phyloP scores from a whole-genome alignment of 371 early-diverging fungal genomes.

The Gilbertella persicaria region DNA sequence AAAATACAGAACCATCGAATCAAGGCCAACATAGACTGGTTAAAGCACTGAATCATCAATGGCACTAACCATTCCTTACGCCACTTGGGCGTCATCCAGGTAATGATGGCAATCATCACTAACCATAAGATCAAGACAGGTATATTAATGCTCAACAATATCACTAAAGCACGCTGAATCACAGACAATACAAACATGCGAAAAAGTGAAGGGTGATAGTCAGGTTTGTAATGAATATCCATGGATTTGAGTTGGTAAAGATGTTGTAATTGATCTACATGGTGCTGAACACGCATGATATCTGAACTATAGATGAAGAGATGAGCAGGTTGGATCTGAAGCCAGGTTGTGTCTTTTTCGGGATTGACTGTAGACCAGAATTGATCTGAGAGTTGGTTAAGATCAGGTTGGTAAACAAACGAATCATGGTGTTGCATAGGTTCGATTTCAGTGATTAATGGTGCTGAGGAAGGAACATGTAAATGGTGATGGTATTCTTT shows the following conservation, averaged over 20 bases:
- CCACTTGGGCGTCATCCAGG: conserved; percentile 39
- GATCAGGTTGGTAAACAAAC: conserved; percentile 11
- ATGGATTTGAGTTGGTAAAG: conserved; percentile 19
- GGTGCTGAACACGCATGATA: neutral
- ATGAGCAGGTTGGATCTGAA: conserved; percentile 26
- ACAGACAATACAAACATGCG: conserved; percentile 18
- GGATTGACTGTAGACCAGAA: conserved; percentile 41
- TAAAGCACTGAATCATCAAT: conserved; percentile 13
- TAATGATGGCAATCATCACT: conserved; percentile 31
- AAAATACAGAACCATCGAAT: conserved; percentile 2
- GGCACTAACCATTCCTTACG: conserved; percentile 35
- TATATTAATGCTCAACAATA: conserved; percentile 25
- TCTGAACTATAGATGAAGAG: conserved; percentile 16
- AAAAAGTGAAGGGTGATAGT: conserved; percentile 19
- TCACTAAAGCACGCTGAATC: conserved; percentile 9
- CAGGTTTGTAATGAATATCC: conserved; percentile 11
- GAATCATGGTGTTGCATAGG: neutral
- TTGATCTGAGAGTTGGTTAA: conserved; percentile 24
- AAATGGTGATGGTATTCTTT: conserved; percentile 9
- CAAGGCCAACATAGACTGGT: conserved; percentile 3
- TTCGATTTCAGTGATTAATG: neutral
- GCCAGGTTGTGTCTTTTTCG: conserved; percentile 23
- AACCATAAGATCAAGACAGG: conserved; percentile 32
- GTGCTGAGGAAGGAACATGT: neutral
- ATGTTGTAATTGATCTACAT: conserved; percentile 15